Percentiles rank a stretch among this genome's conserved stretches.
Conservation (phyloP, 1,284 basidiomycete genomes). For the Rugosomyces carneus region DNA sequence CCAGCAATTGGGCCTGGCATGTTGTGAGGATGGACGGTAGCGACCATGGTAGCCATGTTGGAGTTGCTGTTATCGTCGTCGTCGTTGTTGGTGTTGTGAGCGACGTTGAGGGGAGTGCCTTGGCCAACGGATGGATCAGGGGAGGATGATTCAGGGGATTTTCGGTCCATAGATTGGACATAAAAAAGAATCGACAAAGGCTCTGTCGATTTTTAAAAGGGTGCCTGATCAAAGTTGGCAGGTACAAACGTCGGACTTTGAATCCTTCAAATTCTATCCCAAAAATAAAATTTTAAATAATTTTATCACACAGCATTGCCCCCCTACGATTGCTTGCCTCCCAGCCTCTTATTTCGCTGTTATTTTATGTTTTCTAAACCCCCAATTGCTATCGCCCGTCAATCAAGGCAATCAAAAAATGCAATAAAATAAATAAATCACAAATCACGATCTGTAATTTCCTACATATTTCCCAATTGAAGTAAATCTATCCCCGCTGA, state of each 20-base stretch:
- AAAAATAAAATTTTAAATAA: no score
- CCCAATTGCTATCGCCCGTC: slow-evolving; percentile 4
- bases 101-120: slow-evolving; percentile 1
- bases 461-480: not conserved
- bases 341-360: no score
- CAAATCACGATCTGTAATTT: not conserved
- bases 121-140: slow-evolving; percentile 20
- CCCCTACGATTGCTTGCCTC: not conserved
- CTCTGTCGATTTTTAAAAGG: not conserved
- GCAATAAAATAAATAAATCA: no score
- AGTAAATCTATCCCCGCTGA: not conserved
- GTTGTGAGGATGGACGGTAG: slow-evolving; percentile 11
- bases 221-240: slow-evolving; percentile 22
- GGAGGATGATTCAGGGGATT: slow-evolving; percentile 27
- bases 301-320: no score
- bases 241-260: slow-evolving; percentile 16
- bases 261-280: no score
- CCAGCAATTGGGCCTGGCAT: slow-evolving; percentile 17
- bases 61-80: slow-evolving; percentile 2
- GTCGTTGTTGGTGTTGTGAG: no score
- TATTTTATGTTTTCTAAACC: not conserved
- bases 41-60: slow-evolving; percentile 24
- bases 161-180: slow-evolving; percentile 24
- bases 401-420: slow-evolving; percentile 13
- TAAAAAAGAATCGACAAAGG: slow-evolving; percentile 19